Percentiles rank a stretch among this genome's conserved stretches.
phyloP scores from a whole-genome alignment of 495 filamentous ascomycete genomes.

The Aspergillus cristatus region DNA sequence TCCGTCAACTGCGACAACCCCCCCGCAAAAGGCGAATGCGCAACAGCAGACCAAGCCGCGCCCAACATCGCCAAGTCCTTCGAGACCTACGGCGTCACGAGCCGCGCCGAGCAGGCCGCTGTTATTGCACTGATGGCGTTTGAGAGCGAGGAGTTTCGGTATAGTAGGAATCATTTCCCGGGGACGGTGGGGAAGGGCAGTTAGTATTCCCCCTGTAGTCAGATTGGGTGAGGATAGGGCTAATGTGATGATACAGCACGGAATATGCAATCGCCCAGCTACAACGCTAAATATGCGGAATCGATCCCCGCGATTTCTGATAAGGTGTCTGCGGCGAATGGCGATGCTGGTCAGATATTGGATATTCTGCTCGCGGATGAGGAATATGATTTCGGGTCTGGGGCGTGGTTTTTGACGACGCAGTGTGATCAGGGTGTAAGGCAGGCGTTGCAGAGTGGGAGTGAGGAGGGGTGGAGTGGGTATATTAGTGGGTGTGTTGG shows the following conservation, averaged over 20 bases:
- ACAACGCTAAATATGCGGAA: constrained; percentile 53
- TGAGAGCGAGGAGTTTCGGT: constrained; percentile 61
- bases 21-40: constrained; percentile 48
- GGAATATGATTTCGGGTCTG: constrained; percentile 60
- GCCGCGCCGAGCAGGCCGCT: constrained; percentile 50
- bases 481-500: constrained; percentile 61
- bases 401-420: constrained; percentile 63
- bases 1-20: constrained; percentile 39
- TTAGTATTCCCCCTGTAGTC: neutral
- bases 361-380: constrained; percentile 48
- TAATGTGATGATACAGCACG: constrained; percentile 28
- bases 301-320: constrained; percentile 41
- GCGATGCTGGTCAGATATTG: constrained; percentile 40
- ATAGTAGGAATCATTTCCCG: constrained; percentile 53
- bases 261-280: constrained; percentile 63
- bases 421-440: constrained; percentile 47
- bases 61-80: constrained; percentile 48
- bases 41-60: constrained; percentile 53
- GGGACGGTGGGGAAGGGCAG: constrained; percentile 34
- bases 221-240: neutral
- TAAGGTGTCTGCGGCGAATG: constrained; percentile 24
- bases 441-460: constrained; percentile 36
- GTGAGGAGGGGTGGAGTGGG: constrained; percentile 44
- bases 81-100: constrained; percentile 43
- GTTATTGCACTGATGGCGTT: constrained; percentile 54